Percentiles rank a stretch among this genome's conserved stretches.
phyloP scores from a whole-genome alignment of 2,329 filamentous ascomycete species.

The Monilinia vaccinii-corymbosi region DNA sequence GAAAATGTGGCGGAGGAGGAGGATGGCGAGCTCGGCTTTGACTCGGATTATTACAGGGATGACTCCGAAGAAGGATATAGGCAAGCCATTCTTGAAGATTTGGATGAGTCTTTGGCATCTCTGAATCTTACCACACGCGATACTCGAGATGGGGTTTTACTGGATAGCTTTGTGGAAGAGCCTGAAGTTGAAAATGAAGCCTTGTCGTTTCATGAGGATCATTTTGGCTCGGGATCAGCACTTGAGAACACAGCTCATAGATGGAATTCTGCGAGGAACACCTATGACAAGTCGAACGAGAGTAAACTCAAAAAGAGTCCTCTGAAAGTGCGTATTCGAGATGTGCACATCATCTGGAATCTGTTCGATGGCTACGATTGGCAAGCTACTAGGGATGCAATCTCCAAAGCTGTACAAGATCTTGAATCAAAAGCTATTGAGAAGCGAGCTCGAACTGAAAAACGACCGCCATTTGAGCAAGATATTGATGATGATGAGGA shows the following conservation, averaged over 20 bases:
- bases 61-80: constrained; percentile 22
- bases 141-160: constrained; percentile 38
- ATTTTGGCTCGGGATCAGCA: constrained; percentile 57
- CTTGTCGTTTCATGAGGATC: constrained; percentile 69
- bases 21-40: constrained; percentile 32
- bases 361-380: constrained; percentile 97
- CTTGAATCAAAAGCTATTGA: constrained; percentile 78
- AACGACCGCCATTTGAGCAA: constrained; percentile 44
- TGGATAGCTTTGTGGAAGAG: constrained; percentile 35
- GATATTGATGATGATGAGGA: constrained; percentile 75
- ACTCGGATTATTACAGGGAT: constrained; percentile 41
- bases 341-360: constrained; percentile 95
- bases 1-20: constrained; percentile 38
- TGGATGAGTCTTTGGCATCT: constrained; percentile 26
- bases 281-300: constrained; percentile 58
- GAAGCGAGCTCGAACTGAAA: constrained; percentile 52
- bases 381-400: constrained; percentile 76
- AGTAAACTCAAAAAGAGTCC: constrained; percentile 57
- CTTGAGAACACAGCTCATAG: constrained; percentile 61
- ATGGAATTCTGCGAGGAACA: constrained; percentile 72
- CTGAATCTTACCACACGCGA: constrained; percentile 29
- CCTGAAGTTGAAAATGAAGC: constrained; percentile 44
- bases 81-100: constrained; percentile 33
- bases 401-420: constrained; percentile 79
- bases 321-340: constrained; percentile 67